Base-by-base conservation (phyloP, 2,329 filamentous ascomycete genomes). In the Fusarium globosum region DNA sequence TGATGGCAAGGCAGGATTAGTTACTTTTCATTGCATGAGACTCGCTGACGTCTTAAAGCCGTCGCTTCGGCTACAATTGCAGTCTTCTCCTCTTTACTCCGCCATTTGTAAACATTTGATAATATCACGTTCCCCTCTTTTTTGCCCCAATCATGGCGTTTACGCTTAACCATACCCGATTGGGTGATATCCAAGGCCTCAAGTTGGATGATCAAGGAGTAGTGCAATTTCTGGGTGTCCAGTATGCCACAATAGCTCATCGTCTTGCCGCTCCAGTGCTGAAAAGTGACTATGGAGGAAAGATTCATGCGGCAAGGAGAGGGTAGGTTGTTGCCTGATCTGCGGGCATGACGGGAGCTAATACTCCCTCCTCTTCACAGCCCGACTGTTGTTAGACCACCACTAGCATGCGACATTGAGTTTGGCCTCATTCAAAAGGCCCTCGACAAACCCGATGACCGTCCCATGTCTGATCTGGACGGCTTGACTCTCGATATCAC, bases 401-500 rank as follows among this genome's bases (percentile, higher is more conserved):
- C 55, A 9, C 1, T 63, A 20, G 55, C 61, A 2, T 41, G 55
- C n/a, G 61, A 61, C 7, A 30, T 63, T 18, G 61, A 63, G 36
- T 63, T 41, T 13, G 56, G 42, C 4, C 36, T 63, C n/a, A 63
- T 63, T 0, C 61, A 63, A 1, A 30, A 42, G n/a, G 16, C 43
- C 0, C 56, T 64, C 0, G 16, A 36, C 2, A 61, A 49, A 4
- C 42, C 36, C 0, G 16, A 49, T 23, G 30, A 61, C 14, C 36
- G 23, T 21, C 14, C 61, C 1, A 15, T 61, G 20, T 61, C 55
- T 1, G 43, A 61, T 10, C 18, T 61, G 0, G 8, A 61, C 3
- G 61, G 61, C 5, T 10, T 64, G 28, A 64, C 39, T 18, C 56
- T 64, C 2, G 56, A 61, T 11, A 42, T 64, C 12, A 48, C 56